Percentiles rank a stretch among this genome's conserved stretches.
Evolutionary conservation across 1,284 basidiomycete genomes (phyloP).

Genomic region (Puccinia coronata): DNA sequence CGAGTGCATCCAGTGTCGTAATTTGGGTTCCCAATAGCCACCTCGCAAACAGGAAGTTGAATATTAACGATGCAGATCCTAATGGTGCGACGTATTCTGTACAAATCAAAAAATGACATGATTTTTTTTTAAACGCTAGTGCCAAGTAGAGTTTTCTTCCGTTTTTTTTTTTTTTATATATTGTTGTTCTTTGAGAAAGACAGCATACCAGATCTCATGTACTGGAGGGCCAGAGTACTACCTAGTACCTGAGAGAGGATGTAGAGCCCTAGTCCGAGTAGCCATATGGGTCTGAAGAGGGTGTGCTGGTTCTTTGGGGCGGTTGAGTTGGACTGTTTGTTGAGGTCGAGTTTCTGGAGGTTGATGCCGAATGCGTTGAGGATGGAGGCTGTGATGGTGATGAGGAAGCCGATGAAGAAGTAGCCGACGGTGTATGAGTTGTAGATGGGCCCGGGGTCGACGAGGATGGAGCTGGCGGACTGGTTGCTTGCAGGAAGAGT

Average conservation of each 20-base stretch:
- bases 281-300: conserved; percentile 74
- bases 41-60: conserved; percentile 82
- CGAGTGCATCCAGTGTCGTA: conserved; percentile 75
- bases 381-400: conserved; percentile 74
- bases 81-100: conserved; percentile 55
- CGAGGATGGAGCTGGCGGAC: conserved; percentile 26
- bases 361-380: conserved; percentile 80
- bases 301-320: conserved; percentile 62
- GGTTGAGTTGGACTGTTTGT: conserved; percentile 69
- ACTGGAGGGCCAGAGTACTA: conserved; percentile 78
- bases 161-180: conserved; percentile 70
- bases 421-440: conserved; percentile 49
- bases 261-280: conserved; percentile 61
- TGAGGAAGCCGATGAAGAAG: conserved; percentile 65
- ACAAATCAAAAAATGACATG: background rate
- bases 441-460: conserved; percentile 50
- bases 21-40: conserved; percentile 67
- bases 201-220: conserved; percentile 73
- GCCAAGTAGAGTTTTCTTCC: no score
- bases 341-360: conserved; percentile 79
- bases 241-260: conserved; percentile 81
- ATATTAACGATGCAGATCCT: conserved; percentile 74
- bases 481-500: no score
- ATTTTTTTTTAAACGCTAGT: conserved; percentile 82
- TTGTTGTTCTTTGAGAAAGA: conserved; percentile 34